phyloP scores from a whole-genome alignment of 495 filamentous ascomycete species.

The Penicillium subrubescens region DNA sequence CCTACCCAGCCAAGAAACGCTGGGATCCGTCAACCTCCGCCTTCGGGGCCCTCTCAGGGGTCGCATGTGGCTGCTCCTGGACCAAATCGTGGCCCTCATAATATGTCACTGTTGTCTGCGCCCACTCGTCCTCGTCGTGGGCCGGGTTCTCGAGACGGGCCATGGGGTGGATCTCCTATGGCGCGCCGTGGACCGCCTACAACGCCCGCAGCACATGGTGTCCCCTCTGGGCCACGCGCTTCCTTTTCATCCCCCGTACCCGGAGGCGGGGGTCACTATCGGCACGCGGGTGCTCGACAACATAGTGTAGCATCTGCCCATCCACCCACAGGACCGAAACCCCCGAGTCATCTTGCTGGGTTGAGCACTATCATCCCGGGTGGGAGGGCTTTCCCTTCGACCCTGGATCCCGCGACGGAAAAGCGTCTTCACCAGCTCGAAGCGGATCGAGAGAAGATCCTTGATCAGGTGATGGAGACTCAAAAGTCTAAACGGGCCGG shows the following conservation, averaged over 20 bases:
- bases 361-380: conserved; percentile 54
- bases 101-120: conserved; percentile 55
- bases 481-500: conserved; percentile 53
- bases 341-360: conserved; percentile 53
- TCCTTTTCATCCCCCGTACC: conserved; percentile 32
- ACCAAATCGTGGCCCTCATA: conserved; percentile 49
- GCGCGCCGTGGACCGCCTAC: conserved; percentile 41
- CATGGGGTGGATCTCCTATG: conserved; percentile 38
- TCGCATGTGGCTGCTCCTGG: conserved; percentile 47
- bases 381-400: conserved; percentile 45
- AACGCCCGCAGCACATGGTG: conserved; percentile 31
- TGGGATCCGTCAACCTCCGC: conserved; percentile 39
- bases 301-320: conserved; percentile 50
- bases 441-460: conserved; percentile 55
- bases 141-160: conserved; percentile 36
- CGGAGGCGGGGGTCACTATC: conserved; percentile 34
- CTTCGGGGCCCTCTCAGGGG: conserved; percentile 50
- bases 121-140: conserved; percentile 63
- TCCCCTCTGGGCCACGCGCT: conserved; percentile 49
- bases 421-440: conserved; percentile 56
- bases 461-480: conserved; percentile 57
- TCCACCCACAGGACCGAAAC: conserved; percentile 54
- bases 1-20: conserved; percentile 43
- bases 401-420: conserved; percentile 42
- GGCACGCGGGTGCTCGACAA: conserved; percentile 46